phyloP scores from a whole-genome alignment of 148 eudicot genomes.

The Polygonum maritimum region DNA sequence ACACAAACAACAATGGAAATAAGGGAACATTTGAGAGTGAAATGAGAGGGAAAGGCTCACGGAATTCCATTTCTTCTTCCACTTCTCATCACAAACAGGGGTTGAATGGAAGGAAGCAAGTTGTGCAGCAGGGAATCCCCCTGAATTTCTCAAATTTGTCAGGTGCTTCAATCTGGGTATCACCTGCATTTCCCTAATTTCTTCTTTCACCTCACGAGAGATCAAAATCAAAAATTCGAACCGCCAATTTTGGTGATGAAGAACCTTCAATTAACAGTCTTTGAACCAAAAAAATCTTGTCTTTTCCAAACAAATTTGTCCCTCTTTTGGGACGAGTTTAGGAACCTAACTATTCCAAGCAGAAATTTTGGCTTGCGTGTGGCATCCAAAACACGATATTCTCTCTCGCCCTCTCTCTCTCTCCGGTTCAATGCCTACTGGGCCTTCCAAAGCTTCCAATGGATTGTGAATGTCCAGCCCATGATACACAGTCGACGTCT shows the following conservation, averaged over 20 bases:
- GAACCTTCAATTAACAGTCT: not conserved
- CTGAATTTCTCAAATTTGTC: not conserved
- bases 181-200: not conserved
- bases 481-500: too few species aligned
- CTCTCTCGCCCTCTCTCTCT: not conserved
- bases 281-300: not conserved
- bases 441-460: too few species aligned
- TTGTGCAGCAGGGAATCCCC: not conserved
- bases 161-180: not conserved
- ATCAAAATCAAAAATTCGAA: not conserved
- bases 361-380: not conserved
- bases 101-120: not conserved
- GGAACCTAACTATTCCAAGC: not conserved
- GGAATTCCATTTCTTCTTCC: conserved; percentile 6
- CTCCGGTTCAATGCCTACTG: not conserved
- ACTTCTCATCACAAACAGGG: not conserved
- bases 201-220: not conserved
- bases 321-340: not conserved
- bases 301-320: not conserved
- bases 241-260: not conserved
- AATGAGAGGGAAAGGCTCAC: not conserved
- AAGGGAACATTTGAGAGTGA: not conserved
- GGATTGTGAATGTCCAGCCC: too few species aligned
- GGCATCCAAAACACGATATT: not conserved
- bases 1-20: not conserved